Evolutionary conservation across 352 stramenopile genomes (phyloP).

Genomic region (Phytophthora pinifolia): DNA sequence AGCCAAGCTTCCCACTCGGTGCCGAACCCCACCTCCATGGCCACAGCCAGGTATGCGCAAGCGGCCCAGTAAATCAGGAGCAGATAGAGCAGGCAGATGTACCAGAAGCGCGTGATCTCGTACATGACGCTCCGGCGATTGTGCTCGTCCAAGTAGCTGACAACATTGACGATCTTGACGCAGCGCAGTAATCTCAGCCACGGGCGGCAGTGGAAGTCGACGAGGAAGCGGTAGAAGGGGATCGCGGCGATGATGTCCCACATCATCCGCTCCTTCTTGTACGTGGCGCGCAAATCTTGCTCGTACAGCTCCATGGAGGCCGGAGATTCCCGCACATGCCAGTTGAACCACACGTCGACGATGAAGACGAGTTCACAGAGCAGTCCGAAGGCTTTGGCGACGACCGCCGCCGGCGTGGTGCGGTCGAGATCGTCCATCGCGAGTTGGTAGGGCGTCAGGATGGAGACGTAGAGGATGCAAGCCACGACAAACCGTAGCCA

Average conservation of each 20-base stretch:
- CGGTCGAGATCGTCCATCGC: constrained; percentile 37
- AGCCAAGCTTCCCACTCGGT: constrained; percentile 56
- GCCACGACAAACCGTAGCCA: constrained; percentile 39
- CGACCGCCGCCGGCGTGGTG: constrained; percentile 1
- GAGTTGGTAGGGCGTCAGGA: constrained; percentile 52
- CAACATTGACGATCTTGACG: constrained; percentile 53
- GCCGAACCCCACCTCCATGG: constrained; percentile 40
- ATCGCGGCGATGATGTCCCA: constrained; percentile 43
- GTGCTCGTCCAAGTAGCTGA: constrained; percentile 55
- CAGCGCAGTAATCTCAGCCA: constrained; percentile 45
- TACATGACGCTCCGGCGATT: constrained; percentile 55
- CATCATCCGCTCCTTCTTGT: constrained; percentile 42
- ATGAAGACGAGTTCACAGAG: constrained; percentile 46
- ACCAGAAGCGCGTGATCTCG: constrained; percentile 54
- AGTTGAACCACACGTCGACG: constrained; percentile 50
- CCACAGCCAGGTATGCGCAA: constrained; percentile 50
- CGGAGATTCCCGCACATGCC: constrained; percentile 29
- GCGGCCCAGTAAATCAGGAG: constrained; percentile 62
- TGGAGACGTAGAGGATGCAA: constrained; percentile 40
- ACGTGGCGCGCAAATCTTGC: constrained; percentile 31
- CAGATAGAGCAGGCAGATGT: constrained; percentile 56
- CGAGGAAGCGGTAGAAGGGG: constrained; percentile 44
- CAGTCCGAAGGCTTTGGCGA: constrained; percentile 26
- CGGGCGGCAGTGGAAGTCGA: constrained; percentile 27
- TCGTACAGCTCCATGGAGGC: constrained; percentile 58